Conservation (phyloP, 164 flowering plant species). For the Chloranthus sessilifolius region DNA sequence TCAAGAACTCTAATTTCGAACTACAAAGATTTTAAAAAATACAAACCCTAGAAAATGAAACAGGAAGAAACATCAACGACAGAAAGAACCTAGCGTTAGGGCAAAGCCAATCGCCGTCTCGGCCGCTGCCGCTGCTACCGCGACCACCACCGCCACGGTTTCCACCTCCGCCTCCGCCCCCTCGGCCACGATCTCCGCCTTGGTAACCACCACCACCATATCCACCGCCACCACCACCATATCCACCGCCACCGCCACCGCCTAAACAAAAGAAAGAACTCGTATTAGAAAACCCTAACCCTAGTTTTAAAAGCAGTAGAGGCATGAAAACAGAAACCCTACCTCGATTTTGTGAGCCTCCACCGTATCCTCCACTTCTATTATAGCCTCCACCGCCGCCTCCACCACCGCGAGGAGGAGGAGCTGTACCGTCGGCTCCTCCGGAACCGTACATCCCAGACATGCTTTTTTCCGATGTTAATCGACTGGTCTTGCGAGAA, state of each 20-base stretch:
- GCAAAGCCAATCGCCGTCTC: constrained; percentile 93
- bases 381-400: constrained; percentile 21
- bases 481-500: not conserved
- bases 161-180: constrained; percentile 37
- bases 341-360: constrained; percentile 43
- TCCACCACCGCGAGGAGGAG: constrained; percentile 22
- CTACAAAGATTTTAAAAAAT: constrained; percentile 13
- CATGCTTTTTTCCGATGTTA: constrained; percentile 21
- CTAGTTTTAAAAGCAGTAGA: not conserved
- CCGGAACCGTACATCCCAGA: constrained; percentile 57
- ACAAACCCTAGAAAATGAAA: not conserved
- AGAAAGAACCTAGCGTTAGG: constrained; percentile 57
- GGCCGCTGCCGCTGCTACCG: constrained; percentile 60
- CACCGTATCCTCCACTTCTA: constrained; percentile 32
- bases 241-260: constrained; percentile 13
- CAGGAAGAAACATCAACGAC: not conserved
- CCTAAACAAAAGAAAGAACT: not conserved
- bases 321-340: too few relatives aligned
- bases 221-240: constrained; percentile 13
- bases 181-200: constrained; percentile 50
- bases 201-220: constrained; percentile 38
- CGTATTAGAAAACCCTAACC: constrained; percentile 6
- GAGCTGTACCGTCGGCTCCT: constrained; percentile 38
- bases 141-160: constrained; percentile 26
- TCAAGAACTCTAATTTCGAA: not conserved